Conservation (phyloP, 352 stramenopile species). For the Blastocystis sp. region DNA sequence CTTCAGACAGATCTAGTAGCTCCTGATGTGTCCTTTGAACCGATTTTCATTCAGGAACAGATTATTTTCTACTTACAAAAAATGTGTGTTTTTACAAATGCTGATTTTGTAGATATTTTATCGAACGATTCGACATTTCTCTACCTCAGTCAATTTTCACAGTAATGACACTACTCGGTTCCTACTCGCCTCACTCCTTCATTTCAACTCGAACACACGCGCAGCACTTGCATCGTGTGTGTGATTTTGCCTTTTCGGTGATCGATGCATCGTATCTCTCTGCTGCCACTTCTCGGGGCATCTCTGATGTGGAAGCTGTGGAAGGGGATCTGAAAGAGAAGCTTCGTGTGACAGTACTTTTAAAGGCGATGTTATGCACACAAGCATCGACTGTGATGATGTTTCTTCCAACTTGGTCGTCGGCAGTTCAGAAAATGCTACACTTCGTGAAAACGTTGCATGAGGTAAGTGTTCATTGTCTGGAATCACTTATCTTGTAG, state of each 20-base stretch:
- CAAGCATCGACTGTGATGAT: background rate
- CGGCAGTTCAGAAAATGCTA: background rate
- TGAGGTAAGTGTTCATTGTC: background rate
- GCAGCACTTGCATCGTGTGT: constrained; percentile 7
- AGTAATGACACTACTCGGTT: background rate
- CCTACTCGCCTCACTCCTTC: background rate
- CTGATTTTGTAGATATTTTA: background rate
- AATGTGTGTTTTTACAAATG: background rate
- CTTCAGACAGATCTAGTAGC: background rate
- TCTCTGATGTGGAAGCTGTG: background rate
- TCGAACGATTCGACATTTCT: background rate
- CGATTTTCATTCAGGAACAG: constrained; percentile 12
- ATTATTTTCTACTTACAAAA: background rate
- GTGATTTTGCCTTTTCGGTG: background rate
- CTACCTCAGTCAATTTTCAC: constrained; percentile 5
- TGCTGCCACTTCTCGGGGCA: background rate
- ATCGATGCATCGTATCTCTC: background rate
- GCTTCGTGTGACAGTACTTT: background rate
- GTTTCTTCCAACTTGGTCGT: background rate
- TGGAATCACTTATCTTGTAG: background rate
- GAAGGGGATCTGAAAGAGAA: constrained; percentile 14
- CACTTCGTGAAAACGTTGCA: background rate
- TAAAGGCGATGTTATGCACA: constrained; percentile 41
- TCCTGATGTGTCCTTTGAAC: constrained; percentile 12
- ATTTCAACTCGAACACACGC: background rate